Evolutionary conservation across 352 stramenopile genomes (phyloP).

Genomic region (Thalassiosira mediterranea): DNA sequence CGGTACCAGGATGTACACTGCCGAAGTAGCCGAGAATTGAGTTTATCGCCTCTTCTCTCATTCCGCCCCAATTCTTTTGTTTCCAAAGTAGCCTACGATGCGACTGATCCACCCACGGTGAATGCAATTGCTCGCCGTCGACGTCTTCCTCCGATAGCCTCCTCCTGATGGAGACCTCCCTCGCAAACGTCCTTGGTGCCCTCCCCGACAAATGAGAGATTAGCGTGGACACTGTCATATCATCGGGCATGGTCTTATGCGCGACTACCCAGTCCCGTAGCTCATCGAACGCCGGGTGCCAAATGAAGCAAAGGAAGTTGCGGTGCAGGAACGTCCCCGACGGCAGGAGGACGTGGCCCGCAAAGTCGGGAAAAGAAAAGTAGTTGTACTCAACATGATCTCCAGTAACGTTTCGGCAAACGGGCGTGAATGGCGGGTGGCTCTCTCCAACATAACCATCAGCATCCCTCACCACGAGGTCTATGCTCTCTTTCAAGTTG

Average conservation of each 20-base stretch:
- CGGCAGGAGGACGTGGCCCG: constrained; percentile 78
- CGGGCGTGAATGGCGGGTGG: constrained; percentile 51
- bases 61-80: constrained; percentile 72
- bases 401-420: constrained; percentile 50
- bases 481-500: constrained; percentile 41
- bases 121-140: constrained; percentile 4
- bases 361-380: constrained; percentile 78
- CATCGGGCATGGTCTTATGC: constrained; percentile 82
- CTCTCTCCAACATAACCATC: constrained; percentile 8
- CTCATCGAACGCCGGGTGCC: constrained; percentile 80
- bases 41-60: constrained; percentile 77
- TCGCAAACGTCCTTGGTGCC: constrained; percentile 67
- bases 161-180: constrained; percentile 37
- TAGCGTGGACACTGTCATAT: constrained; percentile 80
- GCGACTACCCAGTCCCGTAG: constrained; percentile 67
- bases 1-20: constrained; percentile 71
- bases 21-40: constrained; percentile 81
- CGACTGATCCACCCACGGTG: constrained; percentile 31
- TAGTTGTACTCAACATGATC: constrained; percentile 82
- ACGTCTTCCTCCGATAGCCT: constrained; percentile 23
- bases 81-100: constrained; percentile 54
- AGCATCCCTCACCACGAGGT: constrained; percentile 32
- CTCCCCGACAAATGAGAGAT: constrained; percentile 72
- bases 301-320: constrained; percentile 84
- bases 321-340: constrained; percentile 75